These are phyloP conservation scores for Mycocentrospora acerina DNA, from an alignment of 2,329 filamentous ascomycete species.

Conservation along the genomic window DNA sequence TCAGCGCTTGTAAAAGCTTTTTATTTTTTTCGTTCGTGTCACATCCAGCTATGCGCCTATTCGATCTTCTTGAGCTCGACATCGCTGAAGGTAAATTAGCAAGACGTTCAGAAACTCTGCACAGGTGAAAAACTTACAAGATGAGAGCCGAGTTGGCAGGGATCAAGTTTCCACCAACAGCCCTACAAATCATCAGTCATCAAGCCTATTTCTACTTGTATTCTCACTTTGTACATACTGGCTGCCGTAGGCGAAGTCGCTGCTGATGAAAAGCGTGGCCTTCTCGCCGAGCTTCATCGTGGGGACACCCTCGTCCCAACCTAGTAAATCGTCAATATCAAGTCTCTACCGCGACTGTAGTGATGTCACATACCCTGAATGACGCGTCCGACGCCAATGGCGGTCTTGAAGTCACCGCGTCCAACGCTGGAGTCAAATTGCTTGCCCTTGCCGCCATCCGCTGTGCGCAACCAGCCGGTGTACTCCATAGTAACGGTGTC, in stretches of 20 bases:
- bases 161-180: constrained; percentile 63
- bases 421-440: constrained; percentile 80
- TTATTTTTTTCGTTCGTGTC: too few relatives aligned
- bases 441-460: constrained; percentile 31
- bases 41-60: constrained; percentile 8
- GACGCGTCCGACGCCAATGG: constrained; percentile 79
- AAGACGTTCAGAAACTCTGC: neutral
- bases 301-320: constrained; percentile 61
- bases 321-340: constrained; percentile 19
- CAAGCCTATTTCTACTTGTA: too few relatives aligned
- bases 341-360: neutral
- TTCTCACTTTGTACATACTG: constrained; percentile 13
- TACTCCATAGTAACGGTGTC: constrained; percentile 36
- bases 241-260: constrained; percentile 53
- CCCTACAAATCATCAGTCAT: constrained; percentile 3
- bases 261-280: constrained; percentile 77
- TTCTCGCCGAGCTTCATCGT: constrained; percentile 90
- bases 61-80: constrained; percentile 40
- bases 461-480: constrained; percentile 32
- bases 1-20: too few relatives aligned
- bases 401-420: constrained; percentile 71
- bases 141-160: constrained; percentile 72
- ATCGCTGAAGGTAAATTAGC: constrained; percentile 16
- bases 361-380: constrained; percentile 68
- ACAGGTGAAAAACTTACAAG: constrained; percentile 64